A percentile compares a stretch with the other conserved stretches of the same genome.
Evolutionary conservation across 2,329 filamentous ascomycete genomes (phyloP).

Genomic region (Hirsutella rhossiliensis): DNA sequence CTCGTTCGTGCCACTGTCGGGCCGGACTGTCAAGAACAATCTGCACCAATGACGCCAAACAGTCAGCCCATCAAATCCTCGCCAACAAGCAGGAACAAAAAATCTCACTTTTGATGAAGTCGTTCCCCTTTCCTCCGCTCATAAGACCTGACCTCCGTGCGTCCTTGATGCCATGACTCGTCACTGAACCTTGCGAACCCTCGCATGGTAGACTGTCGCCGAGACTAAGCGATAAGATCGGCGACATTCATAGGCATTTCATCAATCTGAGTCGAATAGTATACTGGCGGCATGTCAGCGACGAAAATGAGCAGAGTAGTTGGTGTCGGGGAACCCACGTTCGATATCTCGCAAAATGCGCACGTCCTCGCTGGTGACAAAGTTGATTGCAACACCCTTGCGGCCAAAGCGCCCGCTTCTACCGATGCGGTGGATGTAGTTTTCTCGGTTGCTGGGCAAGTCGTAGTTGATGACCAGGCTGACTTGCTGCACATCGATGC

Average conservation of each 20-base stretch:
- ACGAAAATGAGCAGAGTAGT: neutral
- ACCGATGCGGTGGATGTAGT: conserved; percentile 98
- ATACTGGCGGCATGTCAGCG: conserved; percentile 45
- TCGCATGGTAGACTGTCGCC: neutral
- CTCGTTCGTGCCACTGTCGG: too few species aligned
- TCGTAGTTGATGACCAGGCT: conserved; percentile 99
- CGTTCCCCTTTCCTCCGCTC: conserved; percentile 3
- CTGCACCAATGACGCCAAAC: neutral
- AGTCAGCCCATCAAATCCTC: neutral
- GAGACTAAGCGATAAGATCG: conserved; percentile 41
- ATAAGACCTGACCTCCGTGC: neutral
- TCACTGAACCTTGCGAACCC: neutral
- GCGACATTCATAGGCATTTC: conserved; percentile 97
- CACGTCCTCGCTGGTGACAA: conserved; percentile 96
- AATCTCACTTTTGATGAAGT: neutral
- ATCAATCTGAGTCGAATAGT: conserved; percentile 94
- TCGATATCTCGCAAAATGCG: conserved; percentile 96
- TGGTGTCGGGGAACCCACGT: conserved; percentile 41
- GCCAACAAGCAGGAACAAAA: too few species aligned
- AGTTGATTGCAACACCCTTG: conserved; percentile 99
- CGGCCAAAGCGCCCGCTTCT: conserved; percentile 90
- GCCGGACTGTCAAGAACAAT: neutral
- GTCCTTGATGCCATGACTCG: neutral
- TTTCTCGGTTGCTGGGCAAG: conserved; percentile 94
- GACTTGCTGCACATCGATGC: conserved; percentile 98